Evolutionary conservation across 2,329 filamentous ascomycete species (phyloP), one percentile per base, ranked within the genome.

Genomic region (Sarocladium strictum): DNA sequence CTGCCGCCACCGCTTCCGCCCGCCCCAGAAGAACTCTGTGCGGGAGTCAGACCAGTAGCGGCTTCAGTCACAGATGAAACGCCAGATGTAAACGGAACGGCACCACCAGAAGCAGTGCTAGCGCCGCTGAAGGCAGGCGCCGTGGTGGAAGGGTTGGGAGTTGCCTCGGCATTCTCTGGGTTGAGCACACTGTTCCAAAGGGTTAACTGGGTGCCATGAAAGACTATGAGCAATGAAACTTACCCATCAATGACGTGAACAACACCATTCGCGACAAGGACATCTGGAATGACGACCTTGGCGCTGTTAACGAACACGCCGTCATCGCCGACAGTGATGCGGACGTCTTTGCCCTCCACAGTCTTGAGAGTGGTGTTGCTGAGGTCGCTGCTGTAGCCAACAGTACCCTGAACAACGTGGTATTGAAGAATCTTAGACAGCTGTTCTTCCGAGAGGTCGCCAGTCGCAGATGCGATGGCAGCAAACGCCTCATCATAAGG

Each of bases 51-150:
- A 3, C 57, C 57, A 2, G 61, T 61, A 17, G 57, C 59, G 23
- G 53, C 47, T 24, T 35, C 54, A 0, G 62, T 59, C 19, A 52
- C 53, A 29, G 47, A 23, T 11, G 60, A 58, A 33, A 83, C 68
- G 26, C 76, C 77, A 19, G 74, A 77, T 1, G 83, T 86, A 65
- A 81, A 85, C 0, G 83, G 80, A 4, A 73, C 64, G 14, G 68
- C 64, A 6, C 70, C 69, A 6, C 69, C 69, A 9, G 71, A 72
- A 24, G 66, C 78, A 7, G 74, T 72, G 24, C 71, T 74, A 1
- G 80, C 83, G 43, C 74, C 76, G 10, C 69, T 69, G 70, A 79
- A 86, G 1, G 76, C 82, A 1, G 76, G 72, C 1, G 69, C 63
- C 3, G 62, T 60, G 2, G 65, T 59, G 0, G 65, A 63, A 15